phyloP scores from a whole-genome alignment of 192 early-diverging fungal genomes.

The Podila epigama region DNA sequence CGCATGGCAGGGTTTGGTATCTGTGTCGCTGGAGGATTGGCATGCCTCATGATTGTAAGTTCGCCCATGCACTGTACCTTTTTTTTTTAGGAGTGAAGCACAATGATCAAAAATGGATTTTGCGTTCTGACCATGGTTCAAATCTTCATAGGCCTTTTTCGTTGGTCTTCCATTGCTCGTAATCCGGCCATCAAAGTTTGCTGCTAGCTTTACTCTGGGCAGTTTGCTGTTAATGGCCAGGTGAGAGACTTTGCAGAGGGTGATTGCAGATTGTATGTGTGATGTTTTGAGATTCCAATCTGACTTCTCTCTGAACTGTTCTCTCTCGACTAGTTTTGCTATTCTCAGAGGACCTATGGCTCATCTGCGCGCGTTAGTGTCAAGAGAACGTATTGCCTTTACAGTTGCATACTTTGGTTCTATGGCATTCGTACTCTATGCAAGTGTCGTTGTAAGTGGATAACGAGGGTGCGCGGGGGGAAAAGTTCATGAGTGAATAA shows the following conservation, averaged over 20 bases:
- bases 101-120: background rate
- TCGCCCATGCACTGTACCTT: too few relatives aligned
- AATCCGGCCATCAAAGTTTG: slow-evolving; percentile 78
- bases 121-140: background rate
- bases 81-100: too few relatives aligned
- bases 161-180: slow-evolving; percentile 73
- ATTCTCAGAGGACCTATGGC: slow-evolving; percentile 84
- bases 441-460: slow-evolving; percentile 73
- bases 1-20: slow-evolving; percentile 60
- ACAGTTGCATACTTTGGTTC: slow-evolving; percentile 82
- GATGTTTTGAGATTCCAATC: background rate
- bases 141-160: slow-evolving; percentile 45
- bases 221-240: slow-evolving; percentile 54
- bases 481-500: background rate
- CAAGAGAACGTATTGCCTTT: slow-evolving; percentile 80
- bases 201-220: slow-evolving; percentile 78
- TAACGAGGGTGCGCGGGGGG: background rate
- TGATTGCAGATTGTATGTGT: background rate
- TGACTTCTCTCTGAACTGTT: slow-evolving; percentile 17
- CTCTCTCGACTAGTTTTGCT: slow-evolving; percentile 64
- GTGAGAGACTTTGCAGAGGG: slow-evolving; percentile 10
- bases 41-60: slow-evolving; percentile 57
- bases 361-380: slow-evolving; percentile 82
- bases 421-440: slow-evolving; percentile 85
- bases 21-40: slow-evolving; percentile 54